Base-by-base conservation (phyloP, 2,329 filamentous ascomycete species). In the Xylaria polymorpha region DNA sequence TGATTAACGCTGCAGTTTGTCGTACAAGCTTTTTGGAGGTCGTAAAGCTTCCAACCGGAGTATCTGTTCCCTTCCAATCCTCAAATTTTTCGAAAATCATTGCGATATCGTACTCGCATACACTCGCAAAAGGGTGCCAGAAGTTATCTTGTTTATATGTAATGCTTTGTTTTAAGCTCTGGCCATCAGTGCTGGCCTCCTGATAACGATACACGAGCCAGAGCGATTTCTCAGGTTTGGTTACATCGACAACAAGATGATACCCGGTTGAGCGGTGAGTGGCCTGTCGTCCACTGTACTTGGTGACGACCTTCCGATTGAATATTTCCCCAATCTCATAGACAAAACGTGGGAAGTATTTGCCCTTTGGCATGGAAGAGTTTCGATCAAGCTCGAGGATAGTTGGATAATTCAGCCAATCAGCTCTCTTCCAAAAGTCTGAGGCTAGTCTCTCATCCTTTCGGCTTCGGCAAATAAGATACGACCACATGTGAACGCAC, bases 251-350 rank as follows among this genome's bases (percentile, higher is more conserved):
- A 5, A 71, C 72, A 14, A 73, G 67, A 50, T 73, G 72, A 44
- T 69, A 73, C 6, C 72, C 72, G 1, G 71, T 73, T 50, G 72
- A 73, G 14, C 68, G 70, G 46, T 73, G 72, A 50, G 70, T 72
- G 7, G 64, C 60, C 32, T 73, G 72, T 48, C 69, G 64, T 37
- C 71, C 71, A 46, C 41, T 66, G 29, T 70, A 51, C 50, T 71
- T 68, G 20, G 66, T 66, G 55, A 61, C 61, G 3, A 59, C 59
- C 58, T 67, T 72, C 37, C 70, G 68, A 61, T 71, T 72, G 65
- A 71, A 73, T 39, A 73, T 69, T 48, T 73, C 71, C 48, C 72
- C 72, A 39, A 73, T 66, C 57, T 73, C 72, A 58, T 72, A 70
- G 29, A 73, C 65, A 18, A 65, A 73, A 22, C 71, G 72, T 22